A percentile compares a stretch with the other conserved stretches of the same genome.
Conservation (phyloP, 1,284 basidiomycete species). For the Apiotrichum sp. region DNA sequence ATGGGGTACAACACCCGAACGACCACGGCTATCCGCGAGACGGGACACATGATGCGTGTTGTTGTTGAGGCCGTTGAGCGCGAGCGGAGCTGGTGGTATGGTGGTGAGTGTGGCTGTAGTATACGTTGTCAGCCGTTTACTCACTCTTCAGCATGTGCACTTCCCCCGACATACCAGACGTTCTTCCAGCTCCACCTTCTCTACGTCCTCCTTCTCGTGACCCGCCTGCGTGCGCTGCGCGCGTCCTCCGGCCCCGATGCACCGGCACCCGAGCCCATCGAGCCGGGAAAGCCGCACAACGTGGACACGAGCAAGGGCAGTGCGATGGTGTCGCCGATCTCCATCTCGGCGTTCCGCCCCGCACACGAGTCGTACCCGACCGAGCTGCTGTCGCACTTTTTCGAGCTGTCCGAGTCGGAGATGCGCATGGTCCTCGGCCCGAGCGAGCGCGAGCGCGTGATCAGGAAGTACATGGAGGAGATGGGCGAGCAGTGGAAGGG, state of each 20-base stretch:
- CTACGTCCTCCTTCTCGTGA: constrained; percentile 84
- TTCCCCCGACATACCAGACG: constrained; percentile 92
- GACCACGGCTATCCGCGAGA: constrained; percentile 52
- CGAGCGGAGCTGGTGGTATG: constrained; percentile 49
- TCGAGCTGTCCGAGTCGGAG: constrained; percentile 87
- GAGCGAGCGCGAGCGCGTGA: constrained; percentile 67
- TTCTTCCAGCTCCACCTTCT: constrained; percentile 96
- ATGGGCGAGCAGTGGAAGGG: constrained; percentile 90
- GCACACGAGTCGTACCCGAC: constrained; percentile 35
- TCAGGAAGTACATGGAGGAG: constrained; percentile 82
- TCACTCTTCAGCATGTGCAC: constrained; percentile 60
- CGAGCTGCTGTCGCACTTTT: constrained; percentile 89
- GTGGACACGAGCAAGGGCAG: constrained; percentile 3
- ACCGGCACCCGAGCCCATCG: constrained; percentile 34
- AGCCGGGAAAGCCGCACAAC: constrained; percentile 16
- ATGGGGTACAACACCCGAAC: constrained; percentile 53
- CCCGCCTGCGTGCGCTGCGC: constrained; percentile 72
- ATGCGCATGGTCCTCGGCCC: constrained; percentile 70
- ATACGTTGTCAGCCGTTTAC: background rate
- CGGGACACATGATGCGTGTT: constrained; percentile 52
- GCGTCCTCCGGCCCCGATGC: constrained; percentile 52
- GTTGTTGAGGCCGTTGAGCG: constrained; percentile 50
- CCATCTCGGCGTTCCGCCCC: constrained; percentile 20
- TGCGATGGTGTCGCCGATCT: background rate
- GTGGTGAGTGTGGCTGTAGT: constrained; percentile 27